phyloP scores from a whole-genome alignment of 768 basidiomycete species.

The Scleroderma citrinum region DNA sequence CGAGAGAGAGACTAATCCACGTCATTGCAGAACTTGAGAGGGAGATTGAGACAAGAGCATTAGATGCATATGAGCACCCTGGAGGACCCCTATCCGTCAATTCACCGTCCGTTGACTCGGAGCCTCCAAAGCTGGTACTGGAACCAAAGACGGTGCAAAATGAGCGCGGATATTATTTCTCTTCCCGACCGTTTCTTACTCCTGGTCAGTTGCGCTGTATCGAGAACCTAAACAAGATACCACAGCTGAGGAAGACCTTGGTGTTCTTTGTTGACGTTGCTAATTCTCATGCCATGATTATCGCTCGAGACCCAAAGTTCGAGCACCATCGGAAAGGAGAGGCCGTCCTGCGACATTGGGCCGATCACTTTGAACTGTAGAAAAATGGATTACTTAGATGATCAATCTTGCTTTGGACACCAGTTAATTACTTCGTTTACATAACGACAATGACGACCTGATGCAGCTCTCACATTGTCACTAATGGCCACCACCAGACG shows the following conservation, averaged over 20 bases:
- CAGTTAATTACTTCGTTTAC: background rate
- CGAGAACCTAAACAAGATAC: slow-evolving; percentile 58
- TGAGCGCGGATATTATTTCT: too few relatives aligned
- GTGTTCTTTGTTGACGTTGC: slow-evolving; percentile 58
- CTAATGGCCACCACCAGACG: too few relatives aligned
- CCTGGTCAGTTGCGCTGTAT: slow-evolving; percentile 54
- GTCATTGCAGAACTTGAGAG: slow-evolving; percentile 54
- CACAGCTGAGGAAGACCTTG: slow-evolving; percentile 60
- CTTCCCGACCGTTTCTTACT: slow-evolving; percentile 34
- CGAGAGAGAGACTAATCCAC: slow-evolving; percentile 47
- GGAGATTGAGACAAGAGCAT: slow-evolving; percentile 54
- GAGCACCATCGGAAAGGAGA: slow-evolving; percentile 55
- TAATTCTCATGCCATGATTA: slow-evolving; percentile 69
- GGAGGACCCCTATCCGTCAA: slow-evolving; percentile 20
- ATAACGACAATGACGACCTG: too few relatives aligned
- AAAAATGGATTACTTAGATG: background rate
- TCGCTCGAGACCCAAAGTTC: slow-evolving; percentile 65
- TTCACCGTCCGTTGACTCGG: slow-evolving; percentile 4
- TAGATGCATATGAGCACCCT: slow-evolving; percentile 50
- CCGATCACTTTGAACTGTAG: slow-evolving; percentile 49
- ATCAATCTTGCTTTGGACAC: background rate
- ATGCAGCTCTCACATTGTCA: too few relatives aligned
- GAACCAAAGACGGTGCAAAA: background rate
- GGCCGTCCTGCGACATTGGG: slow-evolving; percentile 68
- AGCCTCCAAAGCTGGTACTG: background rate